A percentile compares a stretch with the other conserved stretches of the same genome.
These are phyloP conservation scores for Kurtzmaniella quercitrusa DNA, from an alignment of 1,139 yeast species.

Conservation along the genomic window DNA sequence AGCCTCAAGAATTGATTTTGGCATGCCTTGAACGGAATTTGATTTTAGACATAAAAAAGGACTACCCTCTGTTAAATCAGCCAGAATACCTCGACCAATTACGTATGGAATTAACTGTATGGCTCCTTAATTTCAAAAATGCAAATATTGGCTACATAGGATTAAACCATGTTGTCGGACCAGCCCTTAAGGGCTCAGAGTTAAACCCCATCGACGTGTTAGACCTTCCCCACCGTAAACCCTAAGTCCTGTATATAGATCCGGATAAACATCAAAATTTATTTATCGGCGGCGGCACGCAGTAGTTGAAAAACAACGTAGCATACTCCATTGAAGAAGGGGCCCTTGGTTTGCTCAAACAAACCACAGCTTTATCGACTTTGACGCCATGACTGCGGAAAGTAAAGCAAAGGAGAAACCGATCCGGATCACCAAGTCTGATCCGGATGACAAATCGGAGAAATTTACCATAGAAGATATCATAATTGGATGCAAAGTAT, in stretches of 20 bases:
- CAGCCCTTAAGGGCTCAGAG: neutral
- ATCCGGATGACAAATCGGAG: conserved; percentile 1
- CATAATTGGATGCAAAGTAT: conserved; percentile 72
- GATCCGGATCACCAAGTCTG: neutral
- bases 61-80: conserved; percentile 13
- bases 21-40: conserved; percentile 52
- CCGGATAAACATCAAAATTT: too few species aligned
- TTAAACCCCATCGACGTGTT: neutral
- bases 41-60: conserved; percentile 23
- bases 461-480: conserved; percentile 45
- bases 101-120: conserved; percentile 24
- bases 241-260: neutral
- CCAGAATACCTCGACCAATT: conserved; percentile 18
- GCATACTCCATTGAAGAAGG: too few species aligned
- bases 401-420: neutral
- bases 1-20: conserved; percentile 38
- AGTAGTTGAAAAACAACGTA: too few species aligned
- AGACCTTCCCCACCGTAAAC: neutral
- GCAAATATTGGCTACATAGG: conserved; percentile 37
- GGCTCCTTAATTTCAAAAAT: conserved; percentile 30
- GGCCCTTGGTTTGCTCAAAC: neutral
- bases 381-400: neutral
- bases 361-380: too few species aligned
- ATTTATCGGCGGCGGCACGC: too few species aligned
- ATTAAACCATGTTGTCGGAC: conserved; percentile 12